phyloP scores from a whole-genome alignment of 257 asterid genomes.

The Salvia miltiorrhiza region DNA sequence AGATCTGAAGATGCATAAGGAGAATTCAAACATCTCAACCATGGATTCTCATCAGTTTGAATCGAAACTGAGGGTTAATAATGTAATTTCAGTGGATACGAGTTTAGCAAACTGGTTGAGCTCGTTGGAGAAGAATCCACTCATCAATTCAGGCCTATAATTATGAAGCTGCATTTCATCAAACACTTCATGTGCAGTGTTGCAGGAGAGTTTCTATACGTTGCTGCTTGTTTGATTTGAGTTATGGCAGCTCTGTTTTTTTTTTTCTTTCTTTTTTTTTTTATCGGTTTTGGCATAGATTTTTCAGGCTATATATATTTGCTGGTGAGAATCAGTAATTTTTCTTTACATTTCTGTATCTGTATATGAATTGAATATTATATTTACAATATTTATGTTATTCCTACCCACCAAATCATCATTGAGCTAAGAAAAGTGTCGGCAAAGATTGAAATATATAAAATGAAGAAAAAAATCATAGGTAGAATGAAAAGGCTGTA shows the following conservation, averaged over 20 bases:
- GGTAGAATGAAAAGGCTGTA: too few species aligned
- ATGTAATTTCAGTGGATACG: constrained; percentile 40
- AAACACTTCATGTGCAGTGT: background rate
- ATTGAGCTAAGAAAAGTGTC: too few species aligned
- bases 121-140: constrained; percentile 1
- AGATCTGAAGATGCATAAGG: constrained; percentile 37
- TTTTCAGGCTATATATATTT: background rate
- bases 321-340: background rate
- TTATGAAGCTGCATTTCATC: background rate
- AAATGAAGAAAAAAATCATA: too few species aligned
- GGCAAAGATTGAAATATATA: too few species aligned
- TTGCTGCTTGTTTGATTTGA: background rate
- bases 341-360: too few species aligned
- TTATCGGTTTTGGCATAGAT: background rate
- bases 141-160: background rate
- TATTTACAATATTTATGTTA: too few species aligned
- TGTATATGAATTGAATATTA: background rate
- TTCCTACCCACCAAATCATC: too few species aligned
- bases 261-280: too few species aligned
- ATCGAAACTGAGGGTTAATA: background rate
- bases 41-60: too few species aligned
- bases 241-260: background rate
- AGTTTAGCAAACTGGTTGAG: constrained; percentile 60
- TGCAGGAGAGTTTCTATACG: background rate
- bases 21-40: constrained; percentile 17